Conservation (phyloP, 2,329 filamentous ascomycete genomes). For the Penicillium psychrosexuale region DNA sequence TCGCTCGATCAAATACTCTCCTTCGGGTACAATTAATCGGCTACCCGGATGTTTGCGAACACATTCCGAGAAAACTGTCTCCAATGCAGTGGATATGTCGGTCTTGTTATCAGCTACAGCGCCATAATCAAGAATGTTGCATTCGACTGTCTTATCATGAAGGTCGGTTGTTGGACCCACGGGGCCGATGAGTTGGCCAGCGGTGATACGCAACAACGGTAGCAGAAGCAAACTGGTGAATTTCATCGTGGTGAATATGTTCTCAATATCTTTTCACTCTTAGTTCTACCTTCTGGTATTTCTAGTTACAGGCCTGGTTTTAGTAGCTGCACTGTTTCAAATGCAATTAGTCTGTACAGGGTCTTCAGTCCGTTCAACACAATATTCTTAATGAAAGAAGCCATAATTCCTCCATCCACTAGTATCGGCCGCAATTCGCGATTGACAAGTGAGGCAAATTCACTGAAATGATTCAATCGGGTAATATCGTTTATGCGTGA, state of each 20-base stretch:
- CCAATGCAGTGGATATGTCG: constrained; percentile 13
- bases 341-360: not conserved
- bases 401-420: not conserved
- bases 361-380: not conserved
- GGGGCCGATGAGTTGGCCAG: constrained; percentile 11
- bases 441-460: not conserved
- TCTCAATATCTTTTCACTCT: not conserved
- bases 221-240: not conserved
- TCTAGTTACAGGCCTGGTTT: not conserved
- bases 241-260: not conserved
- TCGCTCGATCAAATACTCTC: constrained; percentile 27
- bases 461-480: not conserved
- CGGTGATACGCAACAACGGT: not conserved
- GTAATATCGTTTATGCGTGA: not conserved
- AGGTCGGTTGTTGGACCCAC: constrained; percentile 12
- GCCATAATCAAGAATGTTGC: constrained; percentile 15
- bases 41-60: constrained; percentile 19
- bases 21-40: constrained; percentile 28
- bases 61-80: constrained; percentile 21
- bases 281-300: not conserved
- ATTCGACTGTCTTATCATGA: constrained; percentile 8
- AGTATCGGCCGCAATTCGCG: not conserved
- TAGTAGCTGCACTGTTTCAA: not conserved
- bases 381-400: not conserved
- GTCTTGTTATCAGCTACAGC: constrained; percentile 13